Evolutionary conservation across 805 yeast species (phyloP).

Genomic region (Ogataea thermomethanolica): DNA sequence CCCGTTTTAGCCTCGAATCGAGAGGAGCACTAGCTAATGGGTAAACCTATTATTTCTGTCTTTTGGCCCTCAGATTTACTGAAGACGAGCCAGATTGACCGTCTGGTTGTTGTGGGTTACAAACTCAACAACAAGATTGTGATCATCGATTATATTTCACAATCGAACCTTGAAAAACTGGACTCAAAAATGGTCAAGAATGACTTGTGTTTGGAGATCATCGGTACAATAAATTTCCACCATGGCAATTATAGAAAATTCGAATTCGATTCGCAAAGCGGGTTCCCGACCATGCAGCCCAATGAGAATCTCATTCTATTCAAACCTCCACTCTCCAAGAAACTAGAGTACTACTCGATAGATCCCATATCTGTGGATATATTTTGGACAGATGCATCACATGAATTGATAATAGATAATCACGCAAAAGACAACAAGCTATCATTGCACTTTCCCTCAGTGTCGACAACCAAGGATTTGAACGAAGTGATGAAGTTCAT

Average conservation of each 20-base stretch:
- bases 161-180: conserved; percentile 15
- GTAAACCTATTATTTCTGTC: conserved; percentile 11
- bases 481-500: conserved; percentile 29
- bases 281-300: conserved; percentile 16
- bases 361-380: conserved; percentile 68
- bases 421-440: conserved; percentile 29
- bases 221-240: conserved; percentile 28
- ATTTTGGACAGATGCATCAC: conserved; percentile 31
- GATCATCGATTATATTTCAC: conserved; percentile 24
- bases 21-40: conserved; percentile 7
- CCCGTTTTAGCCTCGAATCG: conserved; percentile 3
- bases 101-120: conserved; percentile 29
- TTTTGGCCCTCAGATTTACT: conserved; percentile 34
- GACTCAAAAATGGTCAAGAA: conserved; percentile 16
- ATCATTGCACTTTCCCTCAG: conserved; percentile 20
- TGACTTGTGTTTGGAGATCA: conserved; percentile 23
- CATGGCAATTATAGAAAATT: conserved; percentile 15
- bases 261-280: conserved; percentile 12
- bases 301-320: conserved; percentile 44
- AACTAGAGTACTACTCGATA: conserved; percentile 73
- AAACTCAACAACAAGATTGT: conserved; percentile 22
- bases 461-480: conserved; percentile 19
- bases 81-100: conserved; percentile 1
- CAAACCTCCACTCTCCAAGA: conserved; percentile 65
- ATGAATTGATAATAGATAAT: conserved; percentile 11